phyloP scores from a whole-genome alignment of 2,329 filamentous ascomycete genomes.

The Aspergillus neotritici region DNA sequence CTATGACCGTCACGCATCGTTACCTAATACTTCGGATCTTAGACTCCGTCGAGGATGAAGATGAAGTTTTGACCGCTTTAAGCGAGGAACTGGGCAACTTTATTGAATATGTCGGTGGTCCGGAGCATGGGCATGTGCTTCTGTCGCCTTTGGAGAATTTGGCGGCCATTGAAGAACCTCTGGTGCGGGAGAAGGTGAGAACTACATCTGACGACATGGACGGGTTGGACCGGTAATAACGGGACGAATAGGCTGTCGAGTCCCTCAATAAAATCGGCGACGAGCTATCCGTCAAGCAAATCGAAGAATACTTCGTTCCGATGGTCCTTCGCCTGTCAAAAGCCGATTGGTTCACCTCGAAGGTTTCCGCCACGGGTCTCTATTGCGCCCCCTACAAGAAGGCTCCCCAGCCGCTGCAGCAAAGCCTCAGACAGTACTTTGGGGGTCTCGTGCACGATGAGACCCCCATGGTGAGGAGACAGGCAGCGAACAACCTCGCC shows the following conservation, averaged over 20 bases:
- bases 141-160: constrained; percentile 96
- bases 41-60: constrained; percentile 99
- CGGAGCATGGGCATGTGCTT: constrained; percentile 90
- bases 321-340: constrained; percentile 93
- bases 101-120: constrained; percentile 94
- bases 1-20: too few relatives aligned
- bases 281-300: constrained; percentile 81
- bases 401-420: constrained; percentile 79
- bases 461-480: constrained; percentile 96
- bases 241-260: constrained; percentile 71
- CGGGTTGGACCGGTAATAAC: constrained; percentile 7
- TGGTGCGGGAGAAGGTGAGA: constrained; percentile 92
- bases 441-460: constrained; percentile 93
- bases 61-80: constrained; percentile 93
- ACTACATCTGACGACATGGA: not conserved
- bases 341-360: constrained; percentile 99
- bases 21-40: constrained; percentile 23
- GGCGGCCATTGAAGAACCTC: constrained; percentile 94
- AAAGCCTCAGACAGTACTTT: constrained; percentile 87
- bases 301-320: constrained; percentile 96
- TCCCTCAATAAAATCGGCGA: constrained; percentile 99
- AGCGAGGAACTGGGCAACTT: constrained; percentile 96
- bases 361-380: constrained; percentile 94
- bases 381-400: constrained; percentile 92
- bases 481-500: constrained; percentile 90